Evolutionary conservation across 2,329 filamentous ascomycete species (phyloP).

Genomic region (Stagonosporopsis tanaceti): DNA sequence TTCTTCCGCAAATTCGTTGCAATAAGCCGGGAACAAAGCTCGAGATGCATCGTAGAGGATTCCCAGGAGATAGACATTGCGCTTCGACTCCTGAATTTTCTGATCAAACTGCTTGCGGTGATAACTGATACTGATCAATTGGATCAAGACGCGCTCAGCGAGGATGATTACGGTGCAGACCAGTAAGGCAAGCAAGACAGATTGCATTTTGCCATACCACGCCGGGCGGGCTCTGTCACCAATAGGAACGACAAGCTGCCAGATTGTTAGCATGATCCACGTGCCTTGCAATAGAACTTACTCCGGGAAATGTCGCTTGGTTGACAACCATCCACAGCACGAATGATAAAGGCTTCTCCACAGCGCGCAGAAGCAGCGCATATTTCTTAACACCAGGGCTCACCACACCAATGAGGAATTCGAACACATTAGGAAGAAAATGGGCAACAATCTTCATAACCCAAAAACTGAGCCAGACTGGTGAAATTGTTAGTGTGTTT

Average conservation of each 20-base stretch:
- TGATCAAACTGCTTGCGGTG: constrained; percentile 84
- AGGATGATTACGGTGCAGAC: constrained; percentile 75
- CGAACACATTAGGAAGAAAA: constrained; percentile 66
- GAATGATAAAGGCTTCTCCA: constrained; percentile 68
- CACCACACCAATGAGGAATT: constrained; percentile 68
- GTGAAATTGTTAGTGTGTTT: constrained; percentile 11
- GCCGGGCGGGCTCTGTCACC: constrained; percentile 1
- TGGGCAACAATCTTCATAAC: constrained; percentile 67
- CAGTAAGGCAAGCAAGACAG: constrained; percentile 71
- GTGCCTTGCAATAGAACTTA: constrained; percentile 37
- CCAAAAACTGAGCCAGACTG: constrained; percentile 70
- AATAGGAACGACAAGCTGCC: constrained; percentile 16
- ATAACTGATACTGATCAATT: constrained; percentile 85
- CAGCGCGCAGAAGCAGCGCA: constrained; percentile 62
- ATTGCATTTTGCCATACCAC: constrained; percentile 67
- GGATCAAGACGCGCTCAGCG: constrained; percentile 79
- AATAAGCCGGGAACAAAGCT: constrained; percentile 89
- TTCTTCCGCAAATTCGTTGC: constrained; percentile 86
- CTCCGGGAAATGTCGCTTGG: constrained; percentile 66
- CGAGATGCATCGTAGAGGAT: constrained; percentile 91
- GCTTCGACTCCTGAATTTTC: constrained; percentile 88
- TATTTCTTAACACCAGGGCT: constrained; percentile 72
- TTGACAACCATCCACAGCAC: constrained; percentile 68
- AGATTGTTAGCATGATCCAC: neutral
- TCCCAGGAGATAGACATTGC: constrained; percentile 80